phyloP scores from a whole-genome alignment of 1,284 basidiomycete genomes.

The Microbotryomycetes sp. region DNA sequence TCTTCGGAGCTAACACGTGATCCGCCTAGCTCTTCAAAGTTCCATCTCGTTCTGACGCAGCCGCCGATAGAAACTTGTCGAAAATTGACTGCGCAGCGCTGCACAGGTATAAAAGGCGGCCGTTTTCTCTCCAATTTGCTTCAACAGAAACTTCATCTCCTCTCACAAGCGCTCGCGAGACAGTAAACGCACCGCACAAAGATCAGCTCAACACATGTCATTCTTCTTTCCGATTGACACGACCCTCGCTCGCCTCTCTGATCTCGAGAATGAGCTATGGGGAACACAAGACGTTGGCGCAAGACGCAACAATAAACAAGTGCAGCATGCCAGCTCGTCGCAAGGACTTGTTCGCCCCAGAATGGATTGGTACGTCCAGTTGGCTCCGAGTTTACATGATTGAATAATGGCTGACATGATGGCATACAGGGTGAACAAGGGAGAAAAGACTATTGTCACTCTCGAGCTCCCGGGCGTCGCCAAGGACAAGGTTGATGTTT shows the following conservation, averaged over 20 bases:
- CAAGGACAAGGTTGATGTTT: constrained; percentile 44
- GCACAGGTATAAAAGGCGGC: no score
- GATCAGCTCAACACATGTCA: background rate
- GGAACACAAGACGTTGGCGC: background rate
- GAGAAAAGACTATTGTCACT: constrained; percentile 39
- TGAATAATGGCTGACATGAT: background rate
- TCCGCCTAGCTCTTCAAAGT: no score
- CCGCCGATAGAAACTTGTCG: no score
- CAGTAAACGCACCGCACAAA: no score
- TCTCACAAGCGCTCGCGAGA: no score
- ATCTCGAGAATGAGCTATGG: background rate
- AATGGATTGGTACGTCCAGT: background rate
- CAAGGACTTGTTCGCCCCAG: background rate
- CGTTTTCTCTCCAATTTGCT: no score
- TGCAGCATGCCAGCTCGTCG: background rate
- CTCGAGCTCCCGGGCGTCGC: constrained; percentile 48
- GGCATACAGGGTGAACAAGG: constrained; percentile 28
- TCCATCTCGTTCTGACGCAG: no score
- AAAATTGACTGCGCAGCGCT: no score
- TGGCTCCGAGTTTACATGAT: no score
- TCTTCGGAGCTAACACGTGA: no score
- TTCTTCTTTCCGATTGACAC: background rate
- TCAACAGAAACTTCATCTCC: no score
- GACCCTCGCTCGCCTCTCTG: background rate
- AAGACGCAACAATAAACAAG: background rate